Evolutionary conservation across 2,329 filamentous ascomycete genomes (phyloP), one percentile per base, ranked within the genome.

Genomic region (Alternaria sp.): DNA sequence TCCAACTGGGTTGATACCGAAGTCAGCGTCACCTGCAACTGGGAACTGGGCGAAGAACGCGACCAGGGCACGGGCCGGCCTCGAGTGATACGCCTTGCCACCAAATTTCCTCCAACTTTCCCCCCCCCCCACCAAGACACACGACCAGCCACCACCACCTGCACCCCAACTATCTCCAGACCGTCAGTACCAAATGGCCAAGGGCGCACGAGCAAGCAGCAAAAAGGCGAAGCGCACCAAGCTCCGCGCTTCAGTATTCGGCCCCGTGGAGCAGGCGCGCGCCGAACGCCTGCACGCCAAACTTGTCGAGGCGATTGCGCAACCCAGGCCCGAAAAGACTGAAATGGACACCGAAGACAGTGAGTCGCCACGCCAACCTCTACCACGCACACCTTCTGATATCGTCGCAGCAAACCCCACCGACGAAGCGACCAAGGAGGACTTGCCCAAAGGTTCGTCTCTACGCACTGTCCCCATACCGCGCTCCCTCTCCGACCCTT

Each of bases 221-320:
- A 87, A 84, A 71, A 97, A 97, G 82, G 84, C 85, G 72, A 97
- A 97, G 82, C 92, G 93, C 81, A 84, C 86, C 68, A 89, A 86
- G 70, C 85, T 97, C 65, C 93, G 93, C 78, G 83, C 86, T 66
- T 88, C 87, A 65, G 90, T 97, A 66, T 97, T 96, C 79, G 91
- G 90, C 1, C 94, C 94, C 14, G 88, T 88, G 54, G 92, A 94
- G 77, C 82, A 85, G 70, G 93, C 90, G 44, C 87, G 94, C 68
- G 89, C 88, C 52, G 89, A 93, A 78, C 89, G 94, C 66, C 86
- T 97, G 34, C 92, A 92, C 37, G 90, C 91, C 61, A 97, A 95
- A 80, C 83, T 97, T 60, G 83, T 93, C 72, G 92, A 93, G 76
- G 78, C 96, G 69, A 90, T 90, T 45, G 84, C 88, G 56, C 88